Evolutionary conservation across 208 protist species (phyloP).

Genomic region (Wallacemonas sp.): DNA sequence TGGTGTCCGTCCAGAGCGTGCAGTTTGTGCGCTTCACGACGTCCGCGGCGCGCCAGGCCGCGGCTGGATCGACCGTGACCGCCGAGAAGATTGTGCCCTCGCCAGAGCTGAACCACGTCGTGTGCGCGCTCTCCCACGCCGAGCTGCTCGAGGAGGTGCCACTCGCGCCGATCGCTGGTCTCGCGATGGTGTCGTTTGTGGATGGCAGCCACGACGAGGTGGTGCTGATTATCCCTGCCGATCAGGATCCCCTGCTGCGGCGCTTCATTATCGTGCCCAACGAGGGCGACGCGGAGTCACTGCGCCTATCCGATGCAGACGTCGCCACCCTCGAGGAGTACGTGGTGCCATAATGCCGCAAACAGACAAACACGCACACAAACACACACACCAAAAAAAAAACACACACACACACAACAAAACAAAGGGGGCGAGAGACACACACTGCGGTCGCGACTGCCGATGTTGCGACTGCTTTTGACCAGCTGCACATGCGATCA

Average conservation of each 20-base stretch:
- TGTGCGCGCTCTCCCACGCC: conserved; percentile 82
- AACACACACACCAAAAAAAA: neutral
- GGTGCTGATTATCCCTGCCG: conserved; percentile 62
- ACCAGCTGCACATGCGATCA: too few relatives aligned
- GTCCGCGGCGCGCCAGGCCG: neutral
- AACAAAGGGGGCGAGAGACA: too few relatives aligned
- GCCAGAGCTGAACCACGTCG: conserved; percentile 25
- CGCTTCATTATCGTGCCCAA: conserved; percentile 72
- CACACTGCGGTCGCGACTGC: too few relatives aligned
- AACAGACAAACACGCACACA: neutral
- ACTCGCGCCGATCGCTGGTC: conserved; percentile 68
- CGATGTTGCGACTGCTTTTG: too few relatives aligned
- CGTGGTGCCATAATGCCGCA: conserved; percentile 38
- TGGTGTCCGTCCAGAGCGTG: conserved; percentile 47
- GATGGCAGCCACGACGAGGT: conserved; percentile 78
- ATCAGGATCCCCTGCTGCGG: conserved; percentile 46
- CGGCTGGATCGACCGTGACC: conserved; percentile 6
- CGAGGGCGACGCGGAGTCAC: conserved; percentile 25
- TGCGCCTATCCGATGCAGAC: conserved; percentile 47
- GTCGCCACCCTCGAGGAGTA: conserved; percentile 63
- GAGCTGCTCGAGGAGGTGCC: conserved; percentile 77
- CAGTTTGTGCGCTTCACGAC: conserved; percentile 51
- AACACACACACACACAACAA: neutral
- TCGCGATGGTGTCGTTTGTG: conserved; percentile 62
- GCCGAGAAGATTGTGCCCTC: conserved; percentile 39